phyloP scores from a whole-genome alignment of 73 alveolate species.

The Tetrahymena malaccensis region DNA sequence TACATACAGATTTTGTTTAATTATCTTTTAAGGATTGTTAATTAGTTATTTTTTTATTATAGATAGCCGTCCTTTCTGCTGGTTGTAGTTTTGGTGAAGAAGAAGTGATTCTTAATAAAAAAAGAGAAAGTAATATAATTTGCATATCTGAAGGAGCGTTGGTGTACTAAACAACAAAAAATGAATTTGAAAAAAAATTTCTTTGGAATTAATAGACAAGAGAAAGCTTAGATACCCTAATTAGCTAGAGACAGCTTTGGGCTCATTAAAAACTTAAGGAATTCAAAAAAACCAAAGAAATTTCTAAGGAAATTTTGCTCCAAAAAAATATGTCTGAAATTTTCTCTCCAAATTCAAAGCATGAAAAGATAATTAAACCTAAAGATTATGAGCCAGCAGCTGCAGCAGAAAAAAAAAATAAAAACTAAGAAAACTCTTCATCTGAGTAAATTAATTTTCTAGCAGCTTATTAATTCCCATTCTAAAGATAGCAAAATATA shows the following conservation, averaged over 20 bases:
- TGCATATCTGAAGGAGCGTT: not conserved
- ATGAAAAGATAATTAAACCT: not conserved
- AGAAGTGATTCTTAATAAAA: not conserved
- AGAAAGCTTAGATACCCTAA: not conserved
- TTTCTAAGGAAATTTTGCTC: not conserved
- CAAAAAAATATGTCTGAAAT: not conserved
- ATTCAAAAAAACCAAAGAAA: not conserved
- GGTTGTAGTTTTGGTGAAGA: not conserved
- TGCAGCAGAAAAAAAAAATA: too few species aligned
- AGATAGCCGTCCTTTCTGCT: not conserved
- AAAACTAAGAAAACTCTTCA: not conserved
- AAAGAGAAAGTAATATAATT: not conserved
- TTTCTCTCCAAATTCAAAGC: not conserved
- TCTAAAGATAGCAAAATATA: too few species aligned
- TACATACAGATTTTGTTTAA: not conserved
- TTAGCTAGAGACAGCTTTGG: not conserved
- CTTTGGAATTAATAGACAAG: not conserved
- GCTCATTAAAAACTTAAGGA: not conserved
- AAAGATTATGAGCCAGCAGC: not conserved
- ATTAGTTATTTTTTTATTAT: not conserved
- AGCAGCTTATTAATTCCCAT: too few species aligned
- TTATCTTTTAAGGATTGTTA: not conserved
- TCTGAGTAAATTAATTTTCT: not conserved
- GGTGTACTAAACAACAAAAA: not conserved
- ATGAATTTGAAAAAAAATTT: not conserved